Evolutionary conservation across 331 rosid genomes (phyloP).

Genomic region (Pyracantha coccinea): DNA sequence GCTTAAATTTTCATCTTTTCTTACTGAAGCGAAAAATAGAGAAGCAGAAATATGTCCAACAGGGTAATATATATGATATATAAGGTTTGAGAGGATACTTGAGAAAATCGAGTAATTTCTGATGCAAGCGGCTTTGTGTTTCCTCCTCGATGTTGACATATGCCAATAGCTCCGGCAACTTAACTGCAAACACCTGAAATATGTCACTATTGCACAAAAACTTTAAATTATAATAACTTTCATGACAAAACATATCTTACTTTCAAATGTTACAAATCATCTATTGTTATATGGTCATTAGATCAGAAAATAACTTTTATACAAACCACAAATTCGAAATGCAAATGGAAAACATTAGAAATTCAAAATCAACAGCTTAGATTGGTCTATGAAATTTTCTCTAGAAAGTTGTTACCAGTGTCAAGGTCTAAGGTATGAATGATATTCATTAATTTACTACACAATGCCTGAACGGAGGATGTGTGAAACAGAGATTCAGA

Average conservation of each 20-base stretch:
- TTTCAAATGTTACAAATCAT: neutral
- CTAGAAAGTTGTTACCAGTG: neutral
- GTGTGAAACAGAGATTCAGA: neutral
- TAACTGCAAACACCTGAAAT: conserved; percentile 65
- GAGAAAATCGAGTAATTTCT: conserved; percentile 63
- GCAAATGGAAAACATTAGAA: neutral
- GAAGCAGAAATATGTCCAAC: neutral
- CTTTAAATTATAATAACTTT: neutral
- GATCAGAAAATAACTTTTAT: neutral
- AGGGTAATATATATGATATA: neutral
- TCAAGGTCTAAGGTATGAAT: neutral
- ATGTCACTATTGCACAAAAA: neutral
- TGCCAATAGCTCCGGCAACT: conserved; percentile 86
- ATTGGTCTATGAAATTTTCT: neutral
- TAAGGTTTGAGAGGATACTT: conserved; percentile 32
- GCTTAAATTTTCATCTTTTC: neutral
- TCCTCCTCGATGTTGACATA: conserved; percentile 93
- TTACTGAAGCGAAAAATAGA: neutral
- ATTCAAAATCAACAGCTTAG: neutral
- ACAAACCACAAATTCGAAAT: neutral
- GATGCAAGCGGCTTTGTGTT: conserved; percentile 64
- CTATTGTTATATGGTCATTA: neutral
- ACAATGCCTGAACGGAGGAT: neutral
- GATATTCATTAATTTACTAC: neutral
- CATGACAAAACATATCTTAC: neutral